phyloP scores from a whole-genome alignment of 192 early-diverging fungal species.

The Backusella tuberculispora region DNA sequence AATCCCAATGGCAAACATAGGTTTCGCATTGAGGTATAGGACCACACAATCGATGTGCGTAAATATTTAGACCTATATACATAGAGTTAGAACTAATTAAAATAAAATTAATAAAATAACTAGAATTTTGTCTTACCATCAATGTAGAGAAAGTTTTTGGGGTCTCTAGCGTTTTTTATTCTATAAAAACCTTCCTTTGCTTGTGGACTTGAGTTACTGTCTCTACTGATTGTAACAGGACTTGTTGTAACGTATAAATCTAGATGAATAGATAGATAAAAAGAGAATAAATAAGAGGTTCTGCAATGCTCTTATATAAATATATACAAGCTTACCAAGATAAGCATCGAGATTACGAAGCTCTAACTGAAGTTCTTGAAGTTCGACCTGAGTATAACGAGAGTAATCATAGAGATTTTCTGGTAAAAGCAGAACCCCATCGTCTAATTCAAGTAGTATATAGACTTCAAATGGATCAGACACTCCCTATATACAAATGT shows the following conservation, averaged over 20 bases:
- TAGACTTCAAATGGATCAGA: constrained; percentile 63
- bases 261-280: constrained; percentile 12
- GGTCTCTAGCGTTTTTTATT: constrained; percentile 38
- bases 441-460: constrained; percentile 48
- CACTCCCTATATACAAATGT: constrained; percentile 5
- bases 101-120: background rate
- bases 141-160: constrained; percentile 55
- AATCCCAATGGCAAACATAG: constrained; percentile 72
- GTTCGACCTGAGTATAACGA: constrained; percentile 58
- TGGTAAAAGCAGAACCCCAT: constrained; percentile 55
- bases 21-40: constrained; percentile 63
- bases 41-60: constrained; percentile 73
- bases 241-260: constrained; percentile 61
- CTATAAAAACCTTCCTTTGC: constrained; percentile 24
- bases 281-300: background rate
- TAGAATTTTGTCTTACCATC: constrained; percentile 44
- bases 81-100: background rate
- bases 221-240: constrained; percentile 57
- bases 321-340: constrained; percentile 50
- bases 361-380: constrained; percentile 68
- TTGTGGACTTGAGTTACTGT: constrained; percentile 32
- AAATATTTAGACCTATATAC: constrained; percentile 50
- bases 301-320: background rate
- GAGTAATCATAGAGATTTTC: constrained; percentile 63
- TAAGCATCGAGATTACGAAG: constrained; percentile 65